A percentile compares a stretch with the other conserved stretches of the same genome.
These are phyloP conservation scores for Nissolia schottii DNA, from an alignment of 306 rosid species.

Conservation along the genomic window DNA sequence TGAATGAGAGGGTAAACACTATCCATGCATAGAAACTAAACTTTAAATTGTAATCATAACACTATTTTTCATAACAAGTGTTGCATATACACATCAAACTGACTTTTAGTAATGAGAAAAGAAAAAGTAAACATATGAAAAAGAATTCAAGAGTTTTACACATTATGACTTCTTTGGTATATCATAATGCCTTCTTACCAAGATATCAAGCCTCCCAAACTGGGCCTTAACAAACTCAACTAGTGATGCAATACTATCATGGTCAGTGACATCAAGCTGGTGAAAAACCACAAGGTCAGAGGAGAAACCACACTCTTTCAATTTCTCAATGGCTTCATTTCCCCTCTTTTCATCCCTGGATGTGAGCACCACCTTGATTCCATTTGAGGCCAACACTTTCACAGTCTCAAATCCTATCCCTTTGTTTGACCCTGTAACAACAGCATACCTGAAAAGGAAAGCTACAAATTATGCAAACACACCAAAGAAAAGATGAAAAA, in stretches of 20 bases:
- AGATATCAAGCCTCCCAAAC: conserved; percentile 43
- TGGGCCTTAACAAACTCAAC: conserved; percentile 25
- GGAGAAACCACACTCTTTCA: conserved; percentile 20
- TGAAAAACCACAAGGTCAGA: conserved; percentile 27
- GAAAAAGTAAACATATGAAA: neutral
- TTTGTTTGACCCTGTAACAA: conserved; percentile 41
- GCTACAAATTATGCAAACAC: neutral
- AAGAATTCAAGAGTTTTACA: neutral
- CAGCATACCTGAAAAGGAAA: conserved; percentile 26
- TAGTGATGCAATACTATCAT: conserved; percentile 30
- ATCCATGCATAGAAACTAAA: no score
- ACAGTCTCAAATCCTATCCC: conserved; percentile 40
- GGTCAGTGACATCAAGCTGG: conserved; percentile 34
- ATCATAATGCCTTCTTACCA: conserved; percentile 23
- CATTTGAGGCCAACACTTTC: conserved; percentile 35
- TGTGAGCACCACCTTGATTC: conserved; percentile 29
- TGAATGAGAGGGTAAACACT: no score
- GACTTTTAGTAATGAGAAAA: no score
- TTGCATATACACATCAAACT: no score
- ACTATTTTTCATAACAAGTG: no score
- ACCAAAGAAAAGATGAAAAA: neutral
- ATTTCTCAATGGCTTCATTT: conserved; percentile 28
- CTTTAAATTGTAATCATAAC: neutral
- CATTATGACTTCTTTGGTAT: neutral
- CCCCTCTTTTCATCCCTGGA: conserved; percentile 36